Conservation (phyloP, 2,329 filamentous ascomycete genomes). For the Xylariales sp. region DNA sequence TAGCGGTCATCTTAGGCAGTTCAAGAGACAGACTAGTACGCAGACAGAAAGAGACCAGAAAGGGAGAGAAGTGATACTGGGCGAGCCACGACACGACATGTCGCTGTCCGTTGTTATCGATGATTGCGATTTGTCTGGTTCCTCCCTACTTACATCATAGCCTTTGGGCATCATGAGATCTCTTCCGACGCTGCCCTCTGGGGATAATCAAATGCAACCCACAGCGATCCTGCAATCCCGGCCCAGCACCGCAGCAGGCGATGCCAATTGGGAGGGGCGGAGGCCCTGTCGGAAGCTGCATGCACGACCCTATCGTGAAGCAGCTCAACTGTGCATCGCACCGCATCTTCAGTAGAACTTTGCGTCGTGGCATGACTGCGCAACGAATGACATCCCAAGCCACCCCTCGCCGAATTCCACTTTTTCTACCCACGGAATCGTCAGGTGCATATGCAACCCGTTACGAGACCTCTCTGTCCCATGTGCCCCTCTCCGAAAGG, state of each 20-base stretch:
- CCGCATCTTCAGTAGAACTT: neutral
- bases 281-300: neutral
- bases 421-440: neutral
- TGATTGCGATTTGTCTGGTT: neutral
- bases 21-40: too few species aligned
- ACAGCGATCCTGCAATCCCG: neutral
- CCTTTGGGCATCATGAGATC: too few species aligned
- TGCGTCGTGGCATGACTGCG: slow-evolving; percentile 2
- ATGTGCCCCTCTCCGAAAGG: too few species aligned
- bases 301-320: slow-evolving; percentile 7
- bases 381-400: slow-evolving; percentile 1
- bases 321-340: slow-evolving; percentile 5
- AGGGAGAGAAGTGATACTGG: too few species aligned
- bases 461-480: neutral
- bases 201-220: neutral
- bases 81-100: neutral
- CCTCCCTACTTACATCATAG: neutral
- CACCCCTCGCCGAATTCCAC: neutral
- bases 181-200: neutral
- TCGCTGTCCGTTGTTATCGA: neutral
- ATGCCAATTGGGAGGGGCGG: neutral
- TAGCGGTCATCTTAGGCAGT: neutral
- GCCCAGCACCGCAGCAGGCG: neutral
- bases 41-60: too few species aligned
- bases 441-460: neutral